A percentile compares a stretch with the other conserved stretches of the same genome.
These are phyloP conservation scores for Parachaetomium inaequale DNA, from an alignment of 495 filamentous ascomycete species.

Conservation along the genomic window DNA sequence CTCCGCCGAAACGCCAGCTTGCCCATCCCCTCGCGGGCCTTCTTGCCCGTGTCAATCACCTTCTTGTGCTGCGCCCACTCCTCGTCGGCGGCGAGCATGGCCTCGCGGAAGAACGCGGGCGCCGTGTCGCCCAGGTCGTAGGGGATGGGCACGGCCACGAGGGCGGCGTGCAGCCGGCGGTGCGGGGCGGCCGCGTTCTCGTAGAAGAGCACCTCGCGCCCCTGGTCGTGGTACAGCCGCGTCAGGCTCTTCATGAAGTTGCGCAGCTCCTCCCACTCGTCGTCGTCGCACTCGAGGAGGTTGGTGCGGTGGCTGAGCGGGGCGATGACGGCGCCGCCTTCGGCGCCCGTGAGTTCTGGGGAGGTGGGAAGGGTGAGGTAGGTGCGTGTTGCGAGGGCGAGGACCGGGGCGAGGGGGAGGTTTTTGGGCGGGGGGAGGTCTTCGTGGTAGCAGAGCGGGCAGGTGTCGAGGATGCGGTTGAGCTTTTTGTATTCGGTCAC, in stretches of 20 bases:
- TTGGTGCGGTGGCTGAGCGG: conserved; percentile 87
- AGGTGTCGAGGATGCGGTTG: conserved; percentile 81
- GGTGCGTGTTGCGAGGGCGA: conserved; percentile 84
- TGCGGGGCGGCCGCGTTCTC: conserved; percentile 87
- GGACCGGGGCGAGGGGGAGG: conserved; percentile 74
- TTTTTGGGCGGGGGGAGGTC: conserved; percentile 64
- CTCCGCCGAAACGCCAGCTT: conserved; percentile 76
- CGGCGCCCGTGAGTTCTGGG: conserved; percentile 68
- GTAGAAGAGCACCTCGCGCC: conserved; percentile 91
- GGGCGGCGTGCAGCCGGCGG: conserved; percentile 75
- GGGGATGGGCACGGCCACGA: conserved; percentile 83
- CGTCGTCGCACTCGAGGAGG: conserved; percentile 94
- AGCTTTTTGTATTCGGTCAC: conserved; percentile 88
- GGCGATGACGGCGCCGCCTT: conserved; percentile 80
- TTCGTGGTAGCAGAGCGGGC: conserved; percentile 90
- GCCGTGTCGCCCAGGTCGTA: conserved; percentile 83
- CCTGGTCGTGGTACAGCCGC: conserved; percentile 87
- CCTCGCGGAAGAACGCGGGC: conserved; percentile 93
- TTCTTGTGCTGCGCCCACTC: conserved; percentile 96
- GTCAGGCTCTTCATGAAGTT: conserved; percentile 99
- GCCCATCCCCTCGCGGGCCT: conserved; percentile 65
- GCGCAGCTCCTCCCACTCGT: conserved; percentile 98
- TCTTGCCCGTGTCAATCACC: conserved; percentile 80
- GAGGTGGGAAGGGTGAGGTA: conserved; percentile 87
- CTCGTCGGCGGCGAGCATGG: conserved; percentile 79